Percentiles rank a stretch among this genome's conserved stretches.
Conservation (phyloP, 257 asterid genomes). For the Cinchona pubescens region DNA sequence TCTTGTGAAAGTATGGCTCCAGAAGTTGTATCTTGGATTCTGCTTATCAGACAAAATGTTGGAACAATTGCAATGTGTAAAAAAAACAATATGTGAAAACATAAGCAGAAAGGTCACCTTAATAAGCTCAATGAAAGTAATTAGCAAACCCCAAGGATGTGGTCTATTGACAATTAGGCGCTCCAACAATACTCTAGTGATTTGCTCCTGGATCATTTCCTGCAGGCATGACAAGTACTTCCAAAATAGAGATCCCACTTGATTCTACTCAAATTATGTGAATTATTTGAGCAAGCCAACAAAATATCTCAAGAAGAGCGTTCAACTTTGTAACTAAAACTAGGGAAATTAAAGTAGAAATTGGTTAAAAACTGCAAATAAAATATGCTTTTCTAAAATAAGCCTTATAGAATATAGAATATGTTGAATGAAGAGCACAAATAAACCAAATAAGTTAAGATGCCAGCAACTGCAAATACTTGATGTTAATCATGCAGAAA, state of each 20-base stretch:
- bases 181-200: constrained; percentile 82
- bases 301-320: background rate
- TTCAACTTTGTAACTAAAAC: background rate
- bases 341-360: background rate
- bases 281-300: background rate
- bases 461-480: background rate
- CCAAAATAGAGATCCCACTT: background rate
- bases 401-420: background rate
- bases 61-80: background rate
- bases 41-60: constrained; percentile 18
- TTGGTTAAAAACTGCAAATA: background rate
- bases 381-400: background rate
- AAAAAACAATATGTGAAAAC: background rate
- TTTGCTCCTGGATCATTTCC: constrained; percentile 95
- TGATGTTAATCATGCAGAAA: background rate
- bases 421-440: background rate
- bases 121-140: constrained; percentile 80
- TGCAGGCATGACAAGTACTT: constrained; percentile 29
- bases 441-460: background rate
- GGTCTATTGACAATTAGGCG: constrained; percentile 85
- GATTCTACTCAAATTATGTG: background rate
- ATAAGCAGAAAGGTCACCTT: constrained; percentile 50
- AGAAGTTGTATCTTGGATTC: constrained; percentile 91
- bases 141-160: constrained; percentile 97
- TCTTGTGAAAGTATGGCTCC: constrained; percentile 84